Evolutionary conservation across 495 filamentous ascomycete genomes (phyloP).

Genomic region (Podospora anserina): DNA sequence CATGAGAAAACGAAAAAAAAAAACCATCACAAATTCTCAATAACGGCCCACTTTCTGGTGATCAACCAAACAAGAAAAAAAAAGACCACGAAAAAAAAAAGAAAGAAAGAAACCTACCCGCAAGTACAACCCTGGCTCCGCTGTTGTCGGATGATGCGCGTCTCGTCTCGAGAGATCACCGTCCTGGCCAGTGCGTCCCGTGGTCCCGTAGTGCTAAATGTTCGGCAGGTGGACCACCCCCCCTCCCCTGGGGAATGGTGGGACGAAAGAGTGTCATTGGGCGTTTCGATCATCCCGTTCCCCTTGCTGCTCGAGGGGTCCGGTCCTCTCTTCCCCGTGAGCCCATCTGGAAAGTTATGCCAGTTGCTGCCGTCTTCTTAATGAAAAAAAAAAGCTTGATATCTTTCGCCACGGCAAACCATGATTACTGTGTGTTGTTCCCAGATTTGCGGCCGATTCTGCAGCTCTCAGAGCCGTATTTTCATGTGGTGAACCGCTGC

Average conservation of each 20-base stretch:
- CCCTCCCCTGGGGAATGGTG: not conserved
- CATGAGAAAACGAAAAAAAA: not conserved
- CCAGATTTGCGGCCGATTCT: not conserved
- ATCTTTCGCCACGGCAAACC: not conserved
- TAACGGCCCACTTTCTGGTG: not conserved
- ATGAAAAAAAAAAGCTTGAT: not conserved
- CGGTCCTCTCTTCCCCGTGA: no score
- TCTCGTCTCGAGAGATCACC: conserved; percentile 8
- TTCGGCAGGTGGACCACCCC: conserved; percentile 2
- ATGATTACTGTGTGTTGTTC: not conserved
- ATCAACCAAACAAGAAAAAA: not conserved
- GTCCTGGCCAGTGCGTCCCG: conserved; percentile 23
- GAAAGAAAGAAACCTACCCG: not conserved
- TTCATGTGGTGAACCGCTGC: not conserved
- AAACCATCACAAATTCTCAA: not conserved
- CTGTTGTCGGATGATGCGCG: conserved; percentile 12
- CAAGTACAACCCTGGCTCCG: not conserved
- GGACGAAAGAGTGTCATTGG: not conserved
- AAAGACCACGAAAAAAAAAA: conserved; percentile 2
- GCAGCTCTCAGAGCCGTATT: not conserved
- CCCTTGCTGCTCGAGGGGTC: no score
- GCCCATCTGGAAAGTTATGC: not conserved
- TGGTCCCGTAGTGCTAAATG: conserved; percentile 10
- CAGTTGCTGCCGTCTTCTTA: not conserved
- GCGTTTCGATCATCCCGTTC: not conserved